Conservation (phyloP, 352 stramenopile species). For the Globisporangium rhizosaccharum region DNA sequence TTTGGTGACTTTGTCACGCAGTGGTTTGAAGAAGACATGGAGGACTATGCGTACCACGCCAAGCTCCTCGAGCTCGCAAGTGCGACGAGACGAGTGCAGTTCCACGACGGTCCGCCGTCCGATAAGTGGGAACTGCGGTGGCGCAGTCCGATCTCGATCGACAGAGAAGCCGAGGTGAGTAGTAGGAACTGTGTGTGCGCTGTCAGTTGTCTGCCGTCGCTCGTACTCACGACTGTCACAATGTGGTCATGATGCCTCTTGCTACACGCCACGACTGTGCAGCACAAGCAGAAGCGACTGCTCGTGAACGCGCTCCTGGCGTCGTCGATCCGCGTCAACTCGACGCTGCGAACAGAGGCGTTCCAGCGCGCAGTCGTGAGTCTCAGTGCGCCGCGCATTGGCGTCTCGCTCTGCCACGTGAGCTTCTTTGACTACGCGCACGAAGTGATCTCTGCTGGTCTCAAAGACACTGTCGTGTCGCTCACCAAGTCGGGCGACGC, state of each 20-base stretch:
- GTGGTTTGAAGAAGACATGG: constrained; percentile 65
- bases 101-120: constrained; percentile 30
- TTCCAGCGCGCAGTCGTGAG: constrained; percentile 35
- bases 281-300: constrained; percentile 62
- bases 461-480: constrained; percentile 37
- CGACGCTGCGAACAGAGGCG: constrained; percentile 27
- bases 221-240: neutral
- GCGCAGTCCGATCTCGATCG: constrained; percentile 52
- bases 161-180: constrained; percentile 46
- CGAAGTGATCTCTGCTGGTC: constrained; percentile 51
- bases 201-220: neutral
- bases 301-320: constrained; percentile 64
- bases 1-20: constrained; percentile 69
- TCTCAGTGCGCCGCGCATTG: constrained; percentile 28
- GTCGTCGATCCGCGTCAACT: constrained; percentile 60
- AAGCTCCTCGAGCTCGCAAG: constrained; percentile 39
- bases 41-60: constrained; percentile 35
- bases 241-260: neutral
- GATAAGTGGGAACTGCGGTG: constrained; percentile 81
- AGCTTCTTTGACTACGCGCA: constrained; percentile 36
- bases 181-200: neutral
- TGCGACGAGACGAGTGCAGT: constrained; percentile 22
- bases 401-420: constrained; percentile 35
- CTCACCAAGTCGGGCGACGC: constrained; percentile 19
- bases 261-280: neutral